Evolutionary conservation across 139 green algal genomes (phyloP).

Genomic region (Mesotaenium endlicherianum): DNA sequence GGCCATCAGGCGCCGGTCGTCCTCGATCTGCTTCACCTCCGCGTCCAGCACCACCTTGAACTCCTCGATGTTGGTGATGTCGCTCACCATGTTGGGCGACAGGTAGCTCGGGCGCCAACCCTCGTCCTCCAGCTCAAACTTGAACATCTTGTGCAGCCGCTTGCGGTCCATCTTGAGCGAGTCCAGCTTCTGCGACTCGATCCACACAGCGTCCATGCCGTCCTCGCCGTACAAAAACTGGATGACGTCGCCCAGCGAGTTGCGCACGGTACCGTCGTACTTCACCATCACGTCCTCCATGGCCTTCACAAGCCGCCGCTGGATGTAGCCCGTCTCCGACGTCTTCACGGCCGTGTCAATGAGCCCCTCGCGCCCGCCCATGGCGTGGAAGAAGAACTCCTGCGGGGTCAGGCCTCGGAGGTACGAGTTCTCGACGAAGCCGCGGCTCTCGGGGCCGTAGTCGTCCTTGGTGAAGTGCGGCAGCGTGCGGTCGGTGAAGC

Average conservation of each 20-base stretch:
- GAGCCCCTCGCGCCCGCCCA: slow-evolving; percentile 96
- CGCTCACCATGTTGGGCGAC: slow-evolving; percentile 52
- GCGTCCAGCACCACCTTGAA: slow-evolving; percentile 46
- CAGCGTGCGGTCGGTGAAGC: slow-evolving; percentile 87
- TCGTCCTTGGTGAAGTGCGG: slow-evolving; percentile 97
- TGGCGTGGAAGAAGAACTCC: slow-evolving; percentile 99
- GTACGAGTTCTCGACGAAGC: slow-evolving; percentile 99
- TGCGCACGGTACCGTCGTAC: slow-evolving; percentile 95
- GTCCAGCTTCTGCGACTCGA: slow-evolving; percentile 89
- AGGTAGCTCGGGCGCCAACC: slow-evolving; percentile 40
- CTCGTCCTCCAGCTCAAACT: slow-evolving; percentile 62
- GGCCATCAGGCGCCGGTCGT: slow-evolving; percentile 77
- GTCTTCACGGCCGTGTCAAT: slow-evolving; percentile 99
- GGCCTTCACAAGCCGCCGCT: slow-evolving; percentile 91
- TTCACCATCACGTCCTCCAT: slow-evolving; percentile 98
- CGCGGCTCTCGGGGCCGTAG: slow-evolving; percentile 88
- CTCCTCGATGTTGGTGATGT: slow-evolving; percentile 54
- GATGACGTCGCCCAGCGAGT: slow-evolving; percentile 70
- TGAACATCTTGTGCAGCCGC: slow-evolving; percentile 60
- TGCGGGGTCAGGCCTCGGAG: slow-evolving; percentile 88
- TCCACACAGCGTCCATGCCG: slow-evolving; percentile 91
- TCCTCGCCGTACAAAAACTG: slow-evolving; percentile 99
- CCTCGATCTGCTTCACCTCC: slow-evolving; percentile 49
- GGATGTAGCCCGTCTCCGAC: slow-evolving; percentile 75
- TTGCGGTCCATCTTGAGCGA: slow-evolving; percentile 66